phyloP scores from a whole-genome alignment of 2,329 filamentous ascomycete species.

The Graphiopsis chlorocephala region DNA sequence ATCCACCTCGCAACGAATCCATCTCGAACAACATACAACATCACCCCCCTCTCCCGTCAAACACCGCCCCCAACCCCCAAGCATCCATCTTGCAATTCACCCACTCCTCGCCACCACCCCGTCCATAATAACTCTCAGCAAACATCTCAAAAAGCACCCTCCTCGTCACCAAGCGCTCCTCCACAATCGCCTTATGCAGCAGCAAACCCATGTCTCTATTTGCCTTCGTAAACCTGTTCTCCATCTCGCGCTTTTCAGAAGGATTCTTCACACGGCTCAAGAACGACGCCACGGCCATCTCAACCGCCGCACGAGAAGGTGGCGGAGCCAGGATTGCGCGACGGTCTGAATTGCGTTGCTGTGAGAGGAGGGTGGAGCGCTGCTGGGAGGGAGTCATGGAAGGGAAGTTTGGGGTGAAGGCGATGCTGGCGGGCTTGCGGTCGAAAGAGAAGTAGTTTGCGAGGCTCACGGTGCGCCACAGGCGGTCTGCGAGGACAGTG shows the following conservation, averaged over 20 bases:
- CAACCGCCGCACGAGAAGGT: not conserved
- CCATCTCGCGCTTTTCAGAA: not conserved
- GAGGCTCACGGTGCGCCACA: not conserved
- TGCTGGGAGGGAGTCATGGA: not conserved
- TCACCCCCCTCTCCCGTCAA: not conserved
- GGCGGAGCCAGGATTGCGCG: not conserved
- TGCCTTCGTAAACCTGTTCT: not conserved
- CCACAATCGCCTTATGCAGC: not conserved
- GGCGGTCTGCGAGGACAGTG: not conserved
- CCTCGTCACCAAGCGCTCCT: not conserved
- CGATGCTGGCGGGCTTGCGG: not conserved
- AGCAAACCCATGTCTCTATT: not conserved
- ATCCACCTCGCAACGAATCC: no score
- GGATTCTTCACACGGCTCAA: not conserved
- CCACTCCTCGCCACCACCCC: not conserved
- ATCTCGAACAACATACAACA: no score
- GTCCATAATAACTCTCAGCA: not conserved
- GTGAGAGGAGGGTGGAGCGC: not conserved
- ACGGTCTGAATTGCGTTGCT: no score
- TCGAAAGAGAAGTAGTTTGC: not conserved
- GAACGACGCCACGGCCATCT: not conserved
- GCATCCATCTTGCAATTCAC: not conserved
- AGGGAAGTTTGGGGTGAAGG: not conserved
- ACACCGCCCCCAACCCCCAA: not conserved
- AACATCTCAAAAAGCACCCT: not conserved